These are phyloP conservation scores for Ceratobasidium sp. DNA, from an alignment of 1,284 basidiomycete genomes.

Conservation along the genomic window DNA sequence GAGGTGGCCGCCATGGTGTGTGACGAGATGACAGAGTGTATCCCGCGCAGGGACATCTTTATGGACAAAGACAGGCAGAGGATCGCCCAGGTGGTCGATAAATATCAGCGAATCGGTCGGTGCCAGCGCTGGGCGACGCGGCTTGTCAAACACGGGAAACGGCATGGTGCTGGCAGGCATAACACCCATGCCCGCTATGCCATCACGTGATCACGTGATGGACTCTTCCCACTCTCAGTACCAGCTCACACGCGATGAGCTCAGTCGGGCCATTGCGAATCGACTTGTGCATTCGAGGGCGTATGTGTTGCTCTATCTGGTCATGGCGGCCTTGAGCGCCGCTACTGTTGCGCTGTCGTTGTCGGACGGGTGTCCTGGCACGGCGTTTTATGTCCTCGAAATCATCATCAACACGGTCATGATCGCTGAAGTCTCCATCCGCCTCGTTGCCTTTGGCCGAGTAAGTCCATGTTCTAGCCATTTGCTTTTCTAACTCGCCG, in stretches of 20 bases:
- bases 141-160: constrained; percentile 17
- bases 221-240: constrained; percentile 86
- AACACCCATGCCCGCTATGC: constrained; percentile 6
- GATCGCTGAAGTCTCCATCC: constrained; percentile 89
- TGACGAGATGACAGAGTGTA: constrained; percentile 12
- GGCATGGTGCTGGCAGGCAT: constrained; percentile 33
- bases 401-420: constrained; percentile 89
- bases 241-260: constrained; percentile 77
- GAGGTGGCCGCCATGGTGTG: constrained; percentile 16
- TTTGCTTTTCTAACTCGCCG: neutral
- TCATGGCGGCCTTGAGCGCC: constrained; percentile 87
- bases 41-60: constrained; percentile 25
- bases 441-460: constrained; percentile 87
- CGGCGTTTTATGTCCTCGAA: constrained; percentile 89
- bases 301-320: constrained; percentile 85
- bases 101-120: constrained; percentile 45
- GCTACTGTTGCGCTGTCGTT: constrained; percentile 90
- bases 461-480: constrained; percentile 56
- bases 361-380: constrained; percentile 75
- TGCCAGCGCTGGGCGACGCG: neutral
- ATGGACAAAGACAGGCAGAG: constrained; percentile 22
- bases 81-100: constrained; percentile 19
- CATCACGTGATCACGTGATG: neutral
- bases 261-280: constrained; percentile 80
- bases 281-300: constrained; percentile 82